Base-by-base conservation (phyloP, 805 yeast genomes). In the Yarrowia sp. region DNA sequence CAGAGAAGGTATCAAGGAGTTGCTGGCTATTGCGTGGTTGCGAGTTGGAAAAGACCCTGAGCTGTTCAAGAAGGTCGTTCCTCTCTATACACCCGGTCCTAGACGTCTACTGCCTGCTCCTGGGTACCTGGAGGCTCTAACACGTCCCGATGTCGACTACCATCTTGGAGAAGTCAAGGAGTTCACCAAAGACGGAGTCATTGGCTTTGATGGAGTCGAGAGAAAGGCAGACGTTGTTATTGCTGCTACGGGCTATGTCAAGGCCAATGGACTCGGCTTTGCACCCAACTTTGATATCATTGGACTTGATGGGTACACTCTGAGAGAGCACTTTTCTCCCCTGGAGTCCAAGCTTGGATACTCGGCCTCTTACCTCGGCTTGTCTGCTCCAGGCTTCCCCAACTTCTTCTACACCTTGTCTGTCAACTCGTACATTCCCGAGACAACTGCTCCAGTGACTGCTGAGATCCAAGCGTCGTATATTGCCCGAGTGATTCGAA, bases 41-140 rank as follows among this genome's bases (percentile, higher is more conserved):
- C 17, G 68, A 70, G 49, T 71, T 36, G 58, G 70, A 24, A 47
- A 69, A 47, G 69, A 70, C 19, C 52, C 46, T 4, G 56, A 55
- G 14, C 36, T 70, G 36, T 56, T 70, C 36, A 70, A 69, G 9
- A 70, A 70, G 38, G 70, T 55, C 20, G 43, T 70, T 19, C 73
- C 72, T 12, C 65, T 47, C 14, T 61, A 70, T 15, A 56, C 67
- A 12, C 68, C 70, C 5, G 70, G 71, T 12, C 44, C 72, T 8
- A 49, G 71, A 30, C 49, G 73, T 24, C 70, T 69, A 2, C 36
- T 66, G 13, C 69, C 71, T 36, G 72, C 71, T 42, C 70, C 67
- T 13, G 56, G 55, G 10, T 70, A 70, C 43, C 66, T 64, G 44
- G 72, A 70, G 38, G 56, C 68, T 38, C 68, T 66, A 17, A 69